Base-by-base conservation (phyloP, 192 early-diverging fungal genomes). In the Linnemannia zychae region DNA sequence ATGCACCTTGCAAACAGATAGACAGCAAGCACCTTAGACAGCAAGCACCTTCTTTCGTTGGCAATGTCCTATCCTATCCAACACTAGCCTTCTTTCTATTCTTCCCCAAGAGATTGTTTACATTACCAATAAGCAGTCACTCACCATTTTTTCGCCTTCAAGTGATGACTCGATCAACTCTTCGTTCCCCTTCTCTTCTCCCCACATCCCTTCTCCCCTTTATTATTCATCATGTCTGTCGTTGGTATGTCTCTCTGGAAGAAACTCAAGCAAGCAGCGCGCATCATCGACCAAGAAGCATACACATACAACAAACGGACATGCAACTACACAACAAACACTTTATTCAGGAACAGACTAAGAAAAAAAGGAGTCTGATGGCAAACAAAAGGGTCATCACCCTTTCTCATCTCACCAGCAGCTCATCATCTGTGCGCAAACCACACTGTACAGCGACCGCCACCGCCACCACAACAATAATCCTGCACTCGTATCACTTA, bases 191-290 rank as follows among this genome's bases (percentile, higher is more conserved):
- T 34, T 67, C 50, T 71, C 36, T 72, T 67, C 67, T 50, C 69
- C 65, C 57, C 17, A 36, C 18, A 31, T 36, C 69, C 69, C 31
- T 37, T 31, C 37, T 66, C 11, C 67, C 48, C 46, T 60, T 60
- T 48, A 77, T 47, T n/a, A 77, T 12, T 48, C 80, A 82, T 73
- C 73, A 77, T 77, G 74, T 77, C 81, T 82, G 81, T 81, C 68
- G 80, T 81, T 81, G 80, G 80, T 81, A 81, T 76, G 80, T 80
- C 44, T 15, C 72, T 38, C 31, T 50, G 1, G 15, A 15, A 6
- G 36, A 12, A 36, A 50, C 24, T 31, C 28, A 24, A 28, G 36
- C 48, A 17, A 37, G 12, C n/a, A 31, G 3, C 57, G 28, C n/a
- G 24, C 28, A 31, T 28, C 57, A 50, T 12, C n/a, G 12, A 28